A percentile compares a stretch with the other conserved stretches of the same genome.
Conservation (phyloP, 768 basidiomycete genomes). For the Aureoboletus auriporus region DNA sequence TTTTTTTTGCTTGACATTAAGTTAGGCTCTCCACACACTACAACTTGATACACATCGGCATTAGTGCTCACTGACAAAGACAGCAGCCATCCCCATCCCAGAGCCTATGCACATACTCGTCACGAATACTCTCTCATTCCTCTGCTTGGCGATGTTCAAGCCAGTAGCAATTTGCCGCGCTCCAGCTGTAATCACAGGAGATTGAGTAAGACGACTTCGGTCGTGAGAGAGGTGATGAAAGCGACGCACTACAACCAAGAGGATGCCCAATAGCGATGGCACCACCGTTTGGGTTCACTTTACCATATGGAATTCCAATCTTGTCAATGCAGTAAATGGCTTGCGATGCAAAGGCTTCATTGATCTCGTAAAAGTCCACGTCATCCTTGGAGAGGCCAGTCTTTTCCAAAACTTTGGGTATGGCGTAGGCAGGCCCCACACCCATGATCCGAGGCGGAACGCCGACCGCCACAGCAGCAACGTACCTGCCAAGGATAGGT, state of each 20-base stretch:
- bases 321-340: conserved; percentile 71
- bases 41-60: too few relatives aligned
- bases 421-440: conserved; percentile 86
- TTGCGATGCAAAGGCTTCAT: conserved; percentile 86
- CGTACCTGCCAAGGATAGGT: conserved; percentile 85
- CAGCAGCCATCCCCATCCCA: conserved; percentile 88
- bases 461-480: conserved; percentile 65
- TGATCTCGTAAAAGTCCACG: conserved; percentile 89
- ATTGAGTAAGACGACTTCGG: conserved; percentile 2
- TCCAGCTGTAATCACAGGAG: conserved; percentile 47
- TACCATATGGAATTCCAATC: conserved; percentile 66
- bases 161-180: conserved; percentile 87
- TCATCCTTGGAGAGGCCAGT: conserved; percentile 64
- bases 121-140: conserved; percentile 70
- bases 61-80: conserved; percentile 83
- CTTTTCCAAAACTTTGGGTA: conserved; percentile 68
- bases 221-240: conserved; percentile 5
- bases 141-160: conserved; percentile 75
- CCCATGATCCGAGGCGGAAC: conserved; percentile 90
- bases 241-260: conserved; percentile 72
- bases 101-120: conserved; percentile 91
- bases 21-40: too few relatives aligned
- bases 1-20: too few relatives aligned
- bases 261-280: conserved; percentile 90
- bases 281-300: conserved; percentile 85